Conservation (phyloP, 768 basidiomycete genomes). For the Cystobasidium onofrii region DNA sequence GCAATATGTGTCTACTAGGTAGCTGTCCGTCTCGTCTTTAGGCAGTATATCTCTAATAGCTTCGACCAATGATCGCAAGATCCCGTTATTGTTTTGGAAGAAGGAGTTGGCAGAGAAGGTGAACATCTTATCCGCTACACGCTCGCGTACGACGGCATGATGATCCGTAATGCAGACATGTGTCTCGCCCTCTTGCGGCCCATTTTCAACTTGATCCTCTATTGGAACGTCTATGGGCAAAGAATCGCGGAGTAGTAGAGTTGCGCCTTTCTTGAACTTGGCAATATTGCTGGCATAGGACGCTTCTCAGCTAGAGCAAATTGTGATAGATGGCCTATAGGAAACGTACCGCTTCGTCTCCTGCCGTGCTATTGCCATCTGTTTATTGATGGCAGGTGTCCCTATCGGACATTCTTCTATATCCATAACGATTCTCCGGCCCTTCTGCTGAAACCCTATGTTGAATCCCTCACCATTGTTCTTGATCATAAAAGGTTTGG, state of each 20-base stretch:
- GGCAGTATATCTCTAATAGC: constrained; percentile 69
- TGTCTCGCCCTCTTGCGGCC: constrained; percentile 35
- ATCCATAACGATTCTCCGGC: constrained; percentile 67
- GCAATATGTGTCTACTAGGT: constrained; percentile 79
- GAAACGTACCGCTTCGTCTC: constrained; percentile 60
- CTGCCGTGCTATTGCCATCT: constrained; percentile 56
- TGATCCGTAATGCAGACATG: constrained; percentile 80
- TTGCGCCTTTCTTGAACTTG: constrained; percentile 77
- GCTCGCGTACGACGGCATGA: constrained; percentile 69
- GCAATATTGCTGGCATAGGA: constrained; percentile 57
- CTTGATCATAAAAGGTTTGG: constrained; percentile 47
- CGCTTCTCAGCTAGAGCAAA: background rate
- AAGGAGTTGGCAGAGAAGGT: constrained; percentile 81
- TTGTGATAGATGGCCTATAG: background rate
- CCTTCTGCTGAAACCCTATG: constrained; percentile 81
- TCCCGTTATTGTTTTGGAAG: constrained; percentile 97
- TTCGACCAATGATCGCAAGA: constrained; percentile 70
- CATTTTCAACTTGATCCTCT: constrained; percentile 33
- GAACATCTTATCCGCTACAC: constrained; percentile 70
- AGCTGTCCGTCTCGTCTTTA: constrained; percentile 50
- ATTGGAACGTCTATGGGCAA: constrained; percentile 45
- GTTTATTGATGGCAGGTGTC: constrained; percentile 66
- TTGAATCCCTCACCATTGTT: constrained; percentile 54
- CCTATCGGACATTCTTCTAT: constrained; percentile 87
- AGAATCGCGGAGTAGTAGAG: constrained; percentile 82